Percentiles rank a stretch among this genome's conserved stretches.
Conservation (phyloP, 2,329 filamentous ascomycete genomes). For the Epicoccum sorghinum region DNA sequence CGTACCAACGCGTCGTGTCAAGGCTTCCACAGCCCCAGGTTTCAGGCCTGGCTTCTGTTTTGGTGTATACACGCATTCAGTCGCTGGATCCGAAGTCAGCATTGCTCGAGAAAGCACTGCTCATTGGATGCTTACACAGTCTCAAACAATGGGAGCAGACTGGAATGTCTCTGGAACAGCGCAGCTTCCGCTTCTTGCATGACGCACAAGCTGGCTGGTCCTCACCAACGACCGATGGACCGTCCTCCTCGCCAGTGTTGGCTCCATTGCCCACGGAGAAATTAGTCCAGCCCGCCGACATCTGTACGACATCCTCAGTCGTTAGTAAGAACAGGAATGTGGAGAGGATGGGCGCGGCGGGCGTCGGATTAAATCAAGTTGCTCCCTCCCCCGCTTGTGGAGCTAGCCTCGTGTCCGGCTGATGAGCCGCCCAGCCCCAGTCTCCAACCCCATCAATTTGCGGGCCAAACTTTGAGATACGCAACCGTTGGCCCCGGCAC, state of each 20-base stretch:
- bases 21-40: constrained; percentile 41
- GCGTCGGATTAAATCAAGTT: constrained; percentile 32
- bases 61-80: constrained; percentile 38
- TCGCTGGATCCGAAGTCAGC: constrained; percentile 27
- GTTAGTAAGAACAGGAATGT: constrained; percentile 27
- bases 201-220: constrained; percentile 40
- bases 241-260: constrained; percentile 33
- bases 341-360: constrained; percentile 29
- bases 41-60: constrained; percentile 45
- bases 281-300: constrained; percentile 43
- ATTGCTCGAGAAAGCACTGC: not conserved
- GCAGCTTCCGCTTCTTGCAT: constrained; percentile 42
- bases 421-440: constrained; percentile 17
- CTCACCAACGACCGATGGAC: constrained; percentile 31
- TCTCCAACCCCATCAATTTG: constrained; percentile 1
- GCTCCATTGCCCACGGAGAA: constrained; percentile 36
- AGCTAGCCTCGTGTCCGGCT: constrained; percentile 28
- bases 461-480: not conserved
- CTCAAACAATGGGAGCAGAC: constrained; percentile 42
- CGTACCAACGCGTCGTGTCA: constrained; percentile 42
- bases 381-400: constrained; percentile 30
- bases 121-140: constrained; percentile 31
- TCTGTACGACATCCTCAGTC: constrained; percentile 31
- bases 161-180: constrained; percentile 39
- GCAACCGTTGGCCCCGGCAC: constrained; percentile 11